Base-by-base conservation (phyloP, 2,329 filamentous ascomycete species). In the Chalaropsis ovoidea region DNA sequence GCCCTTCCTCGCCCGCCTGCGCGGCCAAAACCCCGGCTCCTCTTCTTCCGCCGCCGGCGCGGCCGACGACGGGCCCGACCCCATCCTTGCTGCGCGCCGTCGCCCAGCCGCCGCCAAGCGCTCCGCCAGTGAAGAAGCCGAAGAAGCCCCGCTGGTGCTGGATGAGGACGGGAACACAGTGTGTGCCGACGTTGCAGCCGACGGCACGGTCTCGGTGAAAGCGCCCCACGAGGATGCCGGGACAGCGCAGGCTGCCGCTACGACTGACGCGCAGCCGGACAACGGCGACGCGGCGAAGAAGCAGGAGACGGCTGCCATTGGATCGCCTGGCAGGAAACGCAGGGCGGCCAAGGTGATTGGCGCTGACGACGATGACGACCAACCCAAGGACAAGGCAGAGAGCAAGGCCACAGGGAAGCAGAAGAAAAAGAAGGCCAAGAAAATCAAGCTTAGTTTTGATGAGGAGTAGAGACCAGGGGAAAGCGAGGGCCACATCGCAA, bases 81-180 rank as follows among this genome's bases (percentile, higher is more conserved):
- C 80, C 3, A 76, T 82, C 52, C 76, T 83, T 45, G 77, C 80
- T 1, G 77, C 75, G 5, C 77, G 77, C 19, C 76, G 81, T 1
- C 76, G 82, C n/a, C 76, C 79, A 61, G 74, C 71, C 67, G 81
- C 78, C 76, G 61, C 49, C 3, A 81, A 77, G 75, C 80, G 79
- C 43, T 83, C 82, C 17, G 82, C 77, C 67, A 85, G 86, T 70
- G 86, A 86, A 49, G 85, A 90, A 68, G 87, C 87, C 13, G 89
- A 93, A 70, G 89, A 93, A 73, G 86, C 80, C 62, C 89, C 89
- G 0, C 80, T 90, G 0, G 84, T 90, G 63, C 83, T 94, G 3
- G 83, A 93, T 69, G 88, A 90, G 72, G 79, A 82, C 3, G 87
- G 84, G 62, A 87, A 89, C 65, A 80, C 86, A 39, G 81, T 86